Percentiles rank a stretch among this genome's conserved stretches.
Evolutionary conservation across 305 asterid species (phyloP).

Genomic region (Withania somnifera): DNA sequence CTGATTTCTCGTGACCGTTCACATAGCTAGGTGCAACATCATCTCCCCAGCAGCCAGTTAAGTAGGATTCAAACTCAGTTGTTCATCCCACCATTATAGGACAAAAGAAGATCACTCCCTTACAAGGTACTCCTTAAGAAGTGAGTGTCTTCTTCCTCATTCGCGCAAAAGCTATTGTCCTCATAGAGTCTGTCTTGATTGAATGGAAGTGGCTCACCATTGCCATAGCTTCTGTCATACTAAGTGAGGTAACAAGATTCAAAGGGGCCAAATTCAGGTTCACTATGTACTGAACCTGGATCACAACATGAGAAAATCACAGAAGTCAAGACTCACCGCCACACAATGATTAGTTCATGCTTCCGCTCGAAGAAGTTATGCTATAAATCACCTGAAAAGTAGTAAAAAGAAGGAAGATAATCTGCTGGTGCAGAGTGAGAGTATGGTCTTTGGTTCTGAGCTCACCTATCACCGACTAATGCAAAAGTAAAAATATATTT

Average conservation of each 20-base stretch:
- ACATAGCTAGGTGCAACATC: neutral
- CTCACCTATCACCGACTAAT: neutral
- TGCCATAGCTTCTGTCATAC: conserved; percentile 1
- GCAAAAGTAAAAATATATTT: neutral
- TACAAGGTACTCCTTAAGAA: neutral
- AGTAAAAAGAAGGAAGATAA: neutral
- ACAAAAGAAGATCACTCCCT: neutral
- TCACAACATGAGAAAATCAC: neutral
- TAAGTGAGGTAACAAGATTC: conserved; percentile 6
- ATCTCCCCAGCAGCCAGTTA: conserved; percentile 7
- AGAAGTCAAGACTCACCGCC: neutral
- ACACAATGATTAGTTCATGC: neutral
- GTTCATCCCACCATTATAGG: neutral
- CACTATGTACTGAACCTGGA: neutral
- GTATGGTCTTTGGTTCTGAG: neutral
- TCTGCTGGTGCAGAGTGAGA: neutral
- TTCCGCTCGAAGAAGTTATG: neutral
- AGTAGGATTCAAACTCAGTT: conserved; percentile 16
- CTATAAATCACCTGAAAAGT: neutral
- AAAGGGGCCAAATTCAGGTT: neutral
- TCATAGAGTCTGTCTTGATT: neutral
- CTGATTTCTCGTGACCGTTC: neutral
- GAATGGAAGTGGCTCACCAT: conserved; percentile 1
- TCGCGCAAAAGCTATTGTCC: conserved; percentile 2
- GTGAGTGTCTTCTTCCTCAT: conserved; percentile 6